These are phyloP conservation scores for Pestalotiopsis sp. DNA, from an alignment of 2,329 filamentous ascomycete genomes.

Conservation along the genomic window DNA sequence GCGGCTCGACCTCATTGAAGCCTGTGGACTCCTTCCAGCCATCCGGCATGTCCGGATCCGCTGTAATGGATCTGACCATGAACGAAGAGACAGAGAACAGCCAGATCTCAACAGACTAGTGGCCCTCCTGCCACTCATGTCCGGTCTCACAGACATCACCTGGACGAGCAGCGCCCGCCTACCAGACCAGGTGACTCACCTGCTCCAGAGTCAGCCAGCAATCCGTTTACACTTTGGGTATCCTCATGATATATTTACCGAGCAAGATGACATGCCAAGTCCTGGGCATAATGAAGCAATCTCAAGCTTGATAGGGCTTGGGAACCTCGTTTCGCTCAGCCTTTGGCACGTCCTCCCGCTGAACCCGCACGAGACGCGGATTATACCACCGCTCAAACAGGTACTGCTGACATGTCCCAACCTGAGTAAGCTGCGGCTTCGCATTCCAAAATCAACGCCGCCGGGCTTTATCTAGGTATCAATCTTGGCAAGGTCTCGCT, in stretches of 20 bases:
- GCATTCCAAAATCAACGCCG: background rate
- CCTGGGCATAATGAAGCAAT: background rate
- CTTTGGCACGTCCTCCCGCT: background rate
- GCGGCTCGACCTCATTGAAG: slow-evolving; percentile 2
- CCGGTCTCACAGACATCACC: slow-evolving; percentile 14
- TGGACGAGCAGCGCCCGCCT: background rate
- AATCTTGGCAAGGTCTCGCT: background rate
- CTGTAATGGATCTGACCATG: background rate
- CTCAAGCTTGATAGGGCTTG: background rate
- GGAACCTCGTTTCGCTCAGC: slow-evolving; percentile 13
- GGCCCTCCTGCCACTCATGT: slow-evolving; percentile 14
- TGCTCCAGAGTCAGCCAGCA: slow-evolving; percentile 6
- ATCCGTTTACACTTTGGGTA: slow-evolving; percentile 11
- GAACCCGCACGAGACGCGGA: background rate
- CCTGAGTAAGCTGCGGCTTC: slow-evolving; percentile 11
- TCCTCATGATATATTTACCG: no score
- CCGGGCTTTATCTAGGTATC: background rate
- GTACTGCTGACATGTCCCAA: slow-evolving; percentile 17
- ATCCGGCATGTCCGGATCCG: slow-evolving; percentile 5
- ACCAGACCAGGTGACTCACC: background rate
- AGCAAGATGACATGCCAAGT: background rate
- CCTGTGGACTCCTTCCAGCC: background rate
- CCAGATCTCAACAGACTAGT: background rate
- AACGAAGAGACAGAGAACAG: background rate
- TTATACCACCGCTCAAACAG: background rate